Evolutionary conservation across 2,329 filamentous ascomycete genomes (phyloP).

Genomic region (Pyrenochaeta sp.): DNA sequence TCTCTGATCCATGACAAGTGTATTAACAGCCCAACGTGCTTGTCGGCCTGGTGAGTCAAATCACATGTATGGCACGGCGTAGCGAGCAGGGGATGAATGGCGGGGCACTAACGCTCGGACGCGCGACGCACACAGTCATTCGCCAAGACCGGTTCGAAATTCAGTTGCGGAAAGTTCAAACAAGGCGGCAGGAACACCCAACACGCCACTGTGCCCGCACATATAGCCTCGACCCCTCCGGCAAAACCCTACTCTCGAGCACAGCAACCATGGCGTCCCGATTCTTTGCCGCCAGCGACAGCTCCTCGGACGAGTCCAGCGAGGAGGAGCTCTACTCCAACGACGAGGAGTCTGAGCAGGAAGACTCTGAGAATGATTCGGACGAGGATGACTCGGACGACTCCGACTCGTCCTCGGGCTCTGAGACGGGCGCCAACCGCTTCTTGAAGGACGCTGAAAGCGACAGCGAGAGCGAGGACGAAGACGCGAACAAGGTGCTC

Average conservation of each 20-base stretch:
- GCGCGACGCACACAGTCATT: constrained; percentile 21
- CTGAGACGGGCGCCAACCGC: constrained; percentile 75
- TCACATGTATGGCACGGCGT: too few relatives aligned
- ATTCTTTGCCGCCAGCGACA: constrained; percentile 96
- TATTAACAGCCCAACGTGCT: too few relatives aligned
- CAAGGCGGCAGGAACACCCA: constrained; percentile 22
- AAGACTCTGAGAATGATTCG: constrained; percentile 61
- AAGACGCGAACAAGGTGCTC: constrained; percentile 84
- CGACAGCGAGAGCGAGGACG: constrained; percentile 83
- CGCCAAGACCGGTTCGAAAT: constrained; percentile 28
- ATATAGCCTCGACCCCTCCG: constrained; percentile 27
- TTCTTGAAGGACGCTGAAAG: constrained; percentile 86
- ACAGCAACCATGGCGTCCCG: constrained; percentile 68
- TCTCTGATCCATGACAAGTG: too few relatives aligned
- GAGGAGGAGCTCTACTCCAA: constrained; percentile 95
- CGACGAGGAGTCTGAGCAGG: constrained; percentile 63
- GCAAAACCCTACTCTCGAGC: constrained; percentile 33
- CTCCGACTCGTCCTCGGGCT: constrained; percentile 63
- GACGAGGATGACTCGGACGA: constrained; percentile 65
- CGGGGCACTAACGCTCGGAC: constrained; percentile 10
- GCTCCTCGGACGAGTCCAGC: constrained; percentile 91
- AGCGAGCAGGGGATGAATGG: constrained; percentile 5
- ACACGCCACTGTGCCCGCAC: constrained; percentile 27
- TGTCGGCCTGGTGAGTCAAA: too few relatives aligned
- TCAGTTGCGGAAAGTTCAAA: constrained; percentile 22